A percentile compares a stretch with the other conserved stretches of the same genome.
phyloP scores from a whole-genome alignment of 805 yeast species.

The Wickerhamiella sergipiensis region DNA sequence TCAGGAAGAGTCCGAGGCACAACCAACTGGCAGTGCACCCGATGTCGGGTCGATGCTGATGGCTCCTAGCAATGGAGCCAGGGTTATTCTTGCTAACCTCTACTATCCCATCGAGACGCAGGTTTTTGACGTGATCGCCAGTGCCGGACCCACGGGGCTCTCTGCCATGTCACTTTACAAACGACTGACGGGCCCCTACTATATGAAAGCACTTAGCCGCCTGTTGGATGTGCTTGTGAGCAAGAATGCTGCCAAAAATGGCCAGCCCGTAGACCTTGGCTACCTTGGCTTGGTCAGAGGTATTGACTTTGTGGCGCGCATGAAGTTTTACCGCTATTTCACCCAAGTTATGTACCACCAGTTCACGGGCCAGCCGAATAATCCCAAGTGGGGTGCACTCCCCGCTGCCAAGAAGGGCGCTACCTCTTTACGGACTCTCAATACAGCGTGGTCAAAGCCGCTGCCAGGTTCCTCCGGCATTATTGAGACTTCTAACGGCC shows the following conservation, averaged over 20 bases:
- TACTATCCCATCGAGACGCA: constrained; percentile 56
- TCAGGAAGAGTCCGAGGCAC: constrained; percentile 17
- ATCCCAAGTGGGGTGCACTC: constrained; percentile 22
- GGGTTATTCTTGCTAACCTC: constrained; percentile 28
- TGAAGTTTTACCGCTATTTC: constrained; percentile 55
- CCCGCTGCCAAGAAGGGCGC: not conserved
- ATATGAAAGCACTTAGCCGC: constrained; percentile 37
- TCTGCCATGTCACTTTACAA: constrained; percentile 43
- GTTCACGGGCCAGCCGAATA: constrained; percentile 20
- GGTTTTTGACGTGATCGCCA: constrained; percentile 35
- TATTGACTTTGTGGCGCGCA: constrained; percentile 61
- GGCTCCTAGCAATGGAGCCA: not conserved
- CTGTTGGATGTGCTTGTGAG: constrained; percentile 35
- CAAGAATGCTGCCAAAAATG: constrained; percentile 22
- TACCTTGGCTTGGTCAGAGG: constrained; percentile 39
- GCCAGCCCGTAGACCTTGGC: constrained; percentile 14
- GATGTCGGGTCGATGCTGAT: constrained; percentile 4
- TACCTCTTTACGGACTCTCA: constrained; percentile 5
- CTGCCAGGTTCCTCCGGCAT: constrained; percentile 10
- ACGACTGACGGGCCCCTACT: constrained; percentile 40
- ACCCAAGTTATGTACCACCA: constrained; percentile 30
- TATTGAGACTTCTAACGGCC: constrained; percentile 5
- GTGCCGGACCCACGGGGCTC: constrained; percentile 36
- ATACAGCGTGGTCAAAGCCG: not conserved
- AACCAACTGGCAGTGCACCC: constrained; percentile 7